Evolutionary conservation across 768 basidiomycete species (phyloP).

Genomic region (Auriscalpium microsporum): DNA sequence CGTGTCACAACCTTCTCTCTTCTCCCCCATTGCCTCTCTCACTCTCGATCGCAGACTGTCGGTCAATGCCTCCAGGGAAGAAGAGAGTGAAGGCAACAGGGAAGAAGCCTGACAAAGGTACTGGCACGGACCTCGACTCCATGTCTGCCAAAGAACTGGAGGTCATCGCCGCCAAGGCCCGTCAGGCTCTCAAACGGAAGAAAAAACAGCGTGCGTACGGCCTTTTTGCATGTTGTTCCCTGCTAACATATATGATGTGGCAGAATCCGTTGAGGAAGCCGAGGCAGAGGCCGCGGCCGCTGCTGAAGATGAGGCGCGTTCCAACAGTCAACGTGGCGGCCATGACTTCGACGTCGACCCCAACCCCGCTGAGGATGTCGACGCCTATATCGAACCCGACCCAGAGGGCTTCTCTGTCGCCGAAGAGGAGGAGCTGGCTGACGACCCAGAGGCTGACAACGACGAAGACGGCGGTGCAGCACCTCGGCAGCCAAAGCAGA

Average conservation of each 20-base stretch:
- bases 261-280: not conserved
- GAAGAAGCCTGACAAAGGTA: not conserved
- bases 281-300: not conserved
- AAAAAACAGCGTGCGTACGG: not conserved
- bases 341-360: not conserved
- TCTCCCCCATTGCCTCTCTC: too few species aligned
- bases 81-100: not conserved
- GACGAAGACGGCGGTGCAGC: not conserved
- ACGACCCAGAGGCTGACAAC: not conserved
- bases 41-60: not conserved
- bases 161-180: not conserved
- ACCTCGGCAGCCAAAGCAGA: not conserved
- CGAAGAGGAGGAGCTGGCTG: not conserved
- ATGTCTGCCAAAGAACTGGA: not conserved
- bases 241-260: too few species aligned
- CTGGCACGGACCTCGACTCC: not conserved
- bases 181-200: not conserved
- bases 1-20: too few species aligned
- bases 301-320: not conserved
- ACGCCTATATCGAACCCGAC: too few species aligned
- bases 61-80: not conserved
- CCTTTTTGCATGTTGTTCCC: too few species aligned
- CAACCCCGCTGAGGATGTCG: not conserved
- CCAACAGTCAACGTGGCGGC: not conserved
- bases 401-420: not conserved